A percentile compares a stretch with the other conserved stretches of the same genome.
Evolutionary conservation across 306 rosid species (phyloP).

Genomic region (Comarum palustre): DNA sequence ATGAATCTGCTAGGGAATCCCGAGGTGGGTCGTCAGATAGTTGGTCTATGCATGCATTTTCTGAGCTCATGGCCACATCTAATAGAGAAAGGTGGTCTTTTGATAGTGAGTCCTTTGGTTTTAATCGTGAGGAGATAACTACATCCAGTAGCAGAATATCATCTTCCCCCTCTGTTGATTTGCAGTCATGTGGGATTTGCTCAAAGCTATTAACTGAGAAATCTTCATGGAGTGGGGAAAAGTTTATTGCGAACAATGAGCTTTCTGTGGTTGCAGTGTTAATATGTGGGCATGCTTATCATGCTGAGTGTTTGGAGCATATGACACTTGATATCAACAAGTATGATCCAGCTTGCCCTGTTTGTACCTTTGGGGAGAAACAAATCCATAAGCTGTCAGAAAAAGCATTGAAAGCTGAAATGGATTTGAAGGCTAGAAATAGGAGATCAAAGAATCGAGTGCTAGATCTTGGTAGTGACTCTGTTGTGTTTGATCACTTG

Average conservation of each 20-base stretch:
- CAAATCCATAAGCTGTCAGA: slow-evolving; percentile 61
- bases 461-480: slow-evolving; percentile 57
- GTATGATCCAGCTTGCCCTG: slow-evolving; percentile 83
- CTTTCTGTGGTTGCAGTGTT: slow-evolving; percentile 70
- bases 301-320: slow-evolving; percentile 86
- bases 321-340: slow-evolving; percentile 70
- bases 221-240: slow-evolving; percentile 46
- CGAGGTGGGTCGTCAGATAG: slow-evolving; percentile 70
- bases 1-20: slow-evolving; percentile 54
- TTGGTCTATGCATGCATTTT: slow-evolving; percentile 84
- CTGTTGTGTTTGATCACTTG: slow-evolving; percentile 43
- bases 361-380: slow-evolving; percentile 80
- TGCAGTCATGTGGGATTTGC: slow-evolving; percentile 53
- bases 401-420: slow-evolving; percentile 69
- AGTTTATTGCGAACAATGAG: slow-evolving; percentile 35
- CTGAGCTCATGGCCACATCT: slow-evolving; percentile 68
- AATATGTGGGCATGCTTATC: slow-evolving; percentile 80
- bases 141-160: slow-evolving; percentile 57
- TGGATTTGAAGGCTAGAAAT: slow-evolving; percentile 60
- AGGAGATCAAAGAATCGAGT: slow-evolving; percentile 56
- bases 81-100: slow-evolving; percentile 77
- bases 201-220: slow-evolving; percentile 44
- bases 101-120: slow-evolving; percentile 71
- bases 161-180: slow-evolving; percentile 51
- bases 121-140: slow-evolving; percentile 53